phyloP scores from a whole-genome alignment of 768 basidiomycete genomes.

The Mycena floridula region DNA sequence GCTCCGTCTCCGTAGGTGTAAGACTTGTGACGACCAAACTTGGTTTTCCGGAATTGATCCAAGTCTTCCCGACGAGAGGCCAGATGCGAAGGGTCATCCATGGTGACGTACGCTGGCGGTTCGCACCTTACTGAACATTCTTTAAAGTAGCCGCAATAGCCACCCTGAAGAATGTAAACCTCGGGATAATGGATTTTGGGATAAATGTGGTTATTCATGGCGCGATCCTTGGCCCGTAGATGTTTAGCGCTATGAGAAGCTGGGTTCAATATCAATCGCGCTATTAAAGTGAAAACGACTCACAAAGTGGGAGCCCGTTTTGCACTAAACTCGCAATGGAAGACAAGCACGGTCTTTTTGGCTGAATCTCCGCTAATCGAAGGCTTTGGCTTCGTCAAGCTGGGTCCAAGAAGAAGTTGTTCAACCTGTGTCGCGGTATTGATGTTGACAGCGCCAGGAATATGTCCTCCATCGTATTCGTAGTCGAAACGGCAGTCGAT shows the following conservation, averaged over 20 bases:
- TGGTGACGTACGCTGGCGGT: slow-evolving; percentile 79
- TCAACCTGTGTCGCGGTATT: slow-evolving; percentile 77
- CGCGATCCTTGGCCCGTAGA: slow-evolving; percentile 84
- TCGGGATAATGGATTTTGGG: slow-evolving; percentile 95
- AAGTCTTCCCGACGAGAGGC: slow-evolving; percentile 78
- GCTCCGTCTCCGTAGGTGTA: slow-evolving; percentile 85
- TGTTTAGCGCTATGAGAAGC: slow-evolving; percentile 72
- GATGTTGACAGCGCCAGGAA: slow-evolving; percentile 88
- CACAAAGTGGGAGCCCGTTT: slow-evolving; percentile 96
- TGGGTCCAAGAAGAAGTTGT: slow-evolving; percentile 64
- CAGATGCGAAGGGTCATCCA: slow-evolving; percentile 90
- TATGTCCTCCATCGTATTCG: slow-evolving; percentile 91
- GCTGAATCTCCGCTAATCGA: slow-evolving; percentile 68
- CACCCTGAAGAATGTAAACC: slow-evolving; percentile 94
- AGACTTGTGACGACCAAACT: slow-evolving; percentile 86
- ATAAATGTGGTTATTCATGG: slow-evolving; percentile 82
- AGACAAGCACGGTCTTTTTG: slow-evolving; percentile 82
- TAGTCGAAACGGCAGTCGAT: slow-evolving; percentile 99
- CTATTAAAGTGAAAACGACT: slow-evolving; percentile 21
- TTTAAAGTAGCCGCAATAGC: slow-evolving; percentile 86
- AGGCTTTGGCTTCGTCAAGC: slow-evolving; percentile 50
- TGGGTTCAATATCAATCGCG: slow-evolving; percentile 5
- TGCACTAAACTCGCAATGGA: slow-evolving; percentile 97
- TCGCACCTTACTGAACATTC: slow-evolving; percentile 64
- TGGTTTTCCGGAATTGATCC: slow-evolving; percentile 85